Evolutionary conservation across 2,329 filamentous ascomycete species (phyloP).

Genomic region (Magnaporthales sp.): DNA sequence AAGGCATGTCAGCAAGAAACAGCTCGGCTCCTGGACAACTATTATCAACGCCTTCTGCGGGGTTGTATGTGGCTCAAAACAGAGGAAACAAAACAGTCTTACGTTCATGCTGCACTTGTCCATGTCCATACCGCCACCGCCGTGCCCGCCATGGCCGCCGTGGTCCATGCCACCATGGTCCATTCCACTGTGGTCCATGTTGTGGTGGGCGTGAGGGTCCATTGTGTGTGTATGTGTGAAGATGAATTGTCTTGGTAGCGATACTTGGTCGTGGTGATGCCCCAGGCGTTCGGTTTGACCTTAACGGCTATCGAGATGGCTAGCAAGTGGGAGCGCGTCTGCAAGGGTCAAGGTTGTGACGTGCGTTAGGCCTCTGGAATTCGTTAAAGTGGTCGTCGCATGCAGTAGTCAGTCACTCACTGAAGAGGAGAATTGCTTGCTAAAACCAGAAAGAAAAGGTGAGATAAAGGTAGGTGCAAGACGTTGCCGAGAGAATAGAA

Average conservation of each 20-base stretch:
- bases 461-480: too few species aligned
- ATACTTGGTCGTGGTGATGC: not conserved
- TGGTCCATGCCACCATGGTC: conserved; percentile 45
- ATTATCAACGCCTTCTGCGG: conserved; percentile 7
- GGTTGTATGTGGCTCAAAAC: not conserved
- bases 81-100: conserved; percentile 22
- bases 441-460: not conserved
- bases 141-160: conserved; percentile 34
- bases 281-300: not conserved
- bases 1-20: conserved; percentile 7
- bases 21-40: not conserved
- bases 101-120: conserved; percentile 88
- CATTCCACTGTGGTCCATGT: conserved; percentile 33
- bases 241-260: not conserved
- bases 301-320: not conserved
- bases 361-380: not conserved
- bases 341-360: not conserved
- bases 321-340: not conserved
- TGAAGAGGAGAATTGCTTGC: too few species aligned
- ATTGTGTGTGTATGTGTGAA: conserved; percentile 18
- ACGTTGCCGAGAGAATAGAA: too few species aligned
- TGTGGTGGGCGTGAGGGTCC: conserved; percentile 28
- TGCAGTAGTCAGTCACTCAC: not conserved
- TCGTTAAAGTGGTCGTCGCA: not conserved
- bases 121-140: conserved; percentile 34